Percentiles rank a stretch among this genome's conserved stretches.
Conservation (phyloP, 768 basidiomycete species). For the Macrolepiota dolichaula region DNA sequence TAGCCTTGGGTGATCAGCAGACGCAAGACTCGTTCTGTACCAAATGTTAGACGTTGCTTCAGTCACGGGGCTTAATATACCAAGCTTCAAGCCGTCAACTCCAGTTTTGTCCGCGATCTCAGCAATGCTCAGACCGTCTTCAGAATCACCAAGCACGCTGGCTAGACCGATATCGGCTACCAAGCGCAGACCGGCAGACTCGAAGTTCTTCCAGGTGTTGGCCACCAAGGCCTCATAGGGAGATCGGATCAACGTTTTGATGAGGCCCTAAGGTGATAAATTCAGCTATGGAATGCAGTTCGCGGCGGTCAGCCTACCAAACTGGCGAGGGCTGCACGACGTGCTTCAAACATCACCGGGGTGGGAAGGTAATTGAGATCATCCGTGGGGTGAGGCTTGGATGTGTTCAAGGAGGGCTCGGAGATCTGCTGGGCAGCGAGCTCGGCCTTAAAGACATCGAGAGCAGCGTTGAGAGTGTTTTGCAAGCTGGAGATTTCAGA, state of each 20-base stretch:
- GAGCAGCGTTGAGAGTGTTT: slow-evolving; percentile 33
- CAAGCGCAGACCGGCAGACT: slow-evolving; percentile 30
- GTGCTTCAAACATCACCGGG: slow-evolving; percentile 33
- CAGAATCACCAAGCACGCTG: slow-evolving; percentile 28
- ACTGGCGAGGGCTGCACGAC: slow-evolving; percentile 30
- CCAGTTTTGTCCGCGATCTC: slow-evolving; percentile 31
- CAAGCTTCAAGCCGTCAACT: slow-evolving; percentile 31
- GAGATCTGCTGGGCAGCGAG: slow-evolving; percentile 29
- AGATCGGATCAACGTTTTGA: slow-evolving; percentile 32
- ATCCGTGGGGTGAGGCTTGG: slow-evolving; percentile 33
- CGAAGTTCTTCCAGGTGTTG: slow-evolving; percentile 30
- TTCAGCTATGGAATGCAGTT: background rate
- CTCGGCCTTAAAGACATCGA: slow-evolving; percentile 36
- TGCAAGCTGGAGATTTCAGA: slow-evolving; percentile 38
- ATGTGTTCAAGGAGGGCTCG: slow-evolving; percentile 33
- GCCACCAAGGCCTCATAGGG: slow-evolving; percentile 33
- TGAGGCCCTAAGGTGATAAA: slow-evolving; percentile 22
- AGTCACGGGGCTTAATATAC: too few species aligned
- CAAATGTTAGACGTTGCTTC: background rate
- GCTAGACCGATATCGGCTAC: slow-evolving; percentile 32
- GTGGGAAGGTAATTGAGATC: slow-evolving; percentile 32
- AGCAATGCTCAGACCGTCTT: slow-evolving; percentile 29
- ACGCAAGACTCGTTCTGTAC: slow-evolving; percentile 29
- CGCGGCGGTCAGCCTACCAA: slow-evolving; percentile 19
- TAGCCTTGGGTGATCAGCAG: slow-evolving; percentile 33